Percentiles rank a stretch among this genome's conserved stretches.
phyloP scores from a whole-genome alignment of 768 basidiomycete species.

The Lentinula sp. region DNA sequence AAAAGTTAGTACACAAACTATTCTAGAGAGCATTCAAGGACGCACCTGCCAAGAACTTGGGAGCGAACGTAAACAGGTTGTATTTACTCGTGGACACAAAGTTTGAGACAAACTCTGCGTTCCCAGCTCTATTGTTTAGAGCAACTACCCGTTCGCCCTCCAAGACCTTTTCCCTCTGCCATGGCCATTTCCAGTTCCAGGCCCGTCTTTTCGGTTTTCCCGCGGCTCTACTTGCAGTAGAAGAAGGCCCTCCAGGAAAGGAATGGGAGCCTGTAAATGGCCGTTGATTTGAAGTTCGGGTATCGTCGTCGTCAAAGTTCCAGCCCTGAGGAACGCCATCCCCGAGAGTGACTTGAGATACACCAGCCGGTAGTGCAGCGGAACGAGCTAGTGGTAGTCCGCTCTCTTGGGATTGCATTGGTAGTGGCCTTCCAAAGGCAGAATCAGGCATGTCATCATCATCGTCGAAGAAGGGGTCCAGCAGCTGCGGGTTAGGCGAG shows the following conservation, averaged over 20 bases:
- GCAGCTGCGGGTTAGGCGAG: conserved; percentile 34
- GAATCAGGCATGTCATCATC: conserved; percentile 67
- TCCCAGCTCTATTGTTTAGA: conserved; percentile 69
- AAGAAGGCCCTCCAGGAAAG: conserved; percentile 24
- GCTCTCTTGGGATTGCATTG: conserved; percentile 49
- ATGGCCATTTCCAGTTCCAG: conserved; percentile 88
- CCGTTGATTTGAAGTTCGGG: conserved; percentile 26
- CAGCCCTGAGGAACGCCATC: conserved; percentile 58
- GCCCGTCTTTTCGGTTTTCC: conserved; percentile 15
- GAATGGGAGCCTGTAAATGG: conserved; percentile 39
- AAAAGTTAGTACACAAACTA: conserved; percentile 7
- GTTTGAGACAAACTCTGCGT: conserved; percentile 69
- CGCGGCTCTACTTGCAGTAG: conserved; percentile 15
- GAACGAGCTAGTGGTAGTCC: conserved; percentile 51
- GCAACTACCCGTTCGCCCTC: conserved; percentile 75
- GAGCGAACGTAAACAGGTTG: conserved; percentile 78
- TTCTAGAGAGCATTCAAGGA: conserved; percentile 4
- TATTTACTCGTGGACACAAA: conserved; percentile 95
- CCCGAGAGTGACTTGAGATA: conserved; percentile 40
- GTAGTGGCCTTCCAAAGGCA: conserved; percentile 48
- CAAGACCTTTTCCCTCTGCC: conserved; percentile 62
- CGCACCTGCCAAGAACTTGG: conserved; percentile 90
- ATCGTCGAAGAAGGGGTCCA: conserved; percentile 91
- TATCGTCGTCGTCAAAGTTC: conserved; percentile 67
- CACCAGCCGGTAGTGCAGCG: conserved; percentile 56